Conservation (phyloP, 1,284 basidiomycete species). For the Trametes versicolor region DNA sequence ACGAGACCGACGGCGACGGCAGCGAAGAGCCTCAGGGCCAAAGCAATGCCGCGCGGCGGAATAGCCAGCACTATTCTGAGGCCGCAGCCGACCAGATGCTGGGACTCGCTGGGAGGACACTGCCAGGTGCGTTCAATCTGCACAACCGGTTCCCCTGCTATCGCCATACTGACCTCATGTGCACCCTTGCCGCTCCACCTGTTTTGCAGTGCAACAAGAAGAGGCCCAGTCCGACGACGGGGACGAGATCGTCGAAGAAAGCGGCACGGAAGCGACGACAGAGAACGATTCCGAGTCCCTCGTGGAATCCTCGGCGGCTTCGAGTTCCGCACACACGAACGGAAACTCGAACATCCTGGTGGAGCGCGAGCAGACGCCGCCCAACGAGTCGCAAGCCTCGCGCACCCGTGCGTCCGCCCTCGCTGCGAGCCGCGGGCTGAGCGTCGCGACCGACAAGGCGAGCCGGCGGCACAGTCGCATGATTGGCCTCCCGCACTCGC, state of each 20-base stretch:
- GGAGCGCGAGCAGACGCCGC: conserved; percentile 32
- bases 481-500: conserved; percentile 64
- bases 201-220: conserved; percentile 46
- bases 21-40: conserved; percentile 50
- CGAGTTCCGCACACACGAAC: conserved; percentile 45
- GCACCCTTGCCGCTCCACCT: conserved; percentile 26
- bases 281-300: conserved; percentile 62
- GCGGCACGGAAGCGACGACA: conserved; percentile 69
- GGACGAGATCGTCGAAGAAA: conserved; percentile 75
- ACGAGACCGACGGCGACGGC: conserved; percentile 40
- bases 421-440: conserved; percentile 76
- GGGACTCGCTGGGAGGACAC: conserved; percentile 72
- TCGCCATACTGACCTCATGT: conserved; percentile 33
- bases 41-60: conserved; percentile 59
- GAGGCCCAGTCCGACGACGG: conserved; percentile 74
- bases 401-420: conserved; percentile 64
- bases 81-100: conserved; percentile 82
- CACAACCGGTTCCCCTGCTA: conserved; percentile 24
- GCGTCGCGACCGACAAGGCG: conserved; percentile 65
- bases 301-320: conserved; percentile 58
- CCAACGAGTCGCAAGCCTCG: conserved; percentile 29
- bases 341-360: conserved; percentile 22
- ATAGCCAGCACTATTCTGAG: conserved; percentile 83
- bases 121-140: conserved; percentile 59
- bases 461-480: conserved; percentile 67